phyloP scores from a whole-genome alignment of 1,139 yeast species.

The Taphrina pruni region DNA sequence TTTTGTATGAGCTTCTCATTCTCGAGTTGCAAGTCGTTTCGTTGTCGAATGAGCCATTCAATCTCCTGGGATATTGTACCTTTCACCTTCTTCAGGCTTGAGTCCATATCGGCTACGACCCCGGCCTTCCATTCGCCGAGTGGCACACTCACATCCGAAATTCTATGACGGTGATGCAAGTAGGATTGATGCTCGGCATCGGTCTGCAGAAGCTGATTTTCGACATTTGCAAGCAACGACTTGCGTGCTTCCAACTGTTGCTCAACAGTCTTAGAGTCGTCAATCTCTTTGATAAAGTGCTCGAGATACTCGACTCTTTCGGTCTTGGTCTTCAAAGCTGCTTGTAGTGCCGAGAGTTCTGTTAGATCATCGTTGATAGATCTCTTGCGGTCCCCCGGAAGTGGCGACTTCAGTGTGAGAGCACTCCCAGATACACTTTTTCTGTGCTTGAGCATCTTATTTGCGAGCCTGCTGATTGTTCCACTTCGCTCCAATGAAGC shows the following conservation, averaged over 20 bases:
- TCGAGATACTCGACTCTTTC: slow-evolving; percentile 15
- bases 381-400: slow-evolving; percentile 4
- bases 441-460: slow-evolving; percentile 30
- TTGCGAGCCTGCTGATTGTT: slow-evolving; percentile 27
- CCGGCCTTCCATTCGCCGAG: slow-evolving; percentile 38
- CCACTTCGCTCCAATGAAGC: slow-evolving; percentile 24
- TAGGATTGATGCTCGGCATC: slow-evolving; percentile 31
- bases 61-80: slow-evolving; percentile 51
- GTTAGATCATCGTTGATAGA: slow-evolving; percentile 8
- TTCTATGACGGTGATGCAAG: slow-evolving; percentile 31
- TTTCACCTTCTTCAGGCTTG: slow-evolving; percentile 49
- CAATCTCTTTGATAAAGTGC: neutral
- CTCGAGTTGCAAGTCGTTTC: slow-evolving; percentile 51
- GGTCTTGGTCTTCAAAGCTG: slow-evolving; percentile 8
- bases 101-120: slow-evolving; percentile 47
- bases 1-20: slow-evolving; percentile 48
- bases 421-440: slow-evolving; percentile 37
- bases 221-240: slow-evolving; percentile 19
- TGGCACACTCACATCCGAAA: slow-evolving; percentile 25
- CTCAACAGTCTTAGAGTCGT: slow-evolving; percentile 10
- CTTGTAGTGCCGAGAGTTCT: slow-evolving; percentile 21
- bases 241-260: slow-evolving; percentile 23
- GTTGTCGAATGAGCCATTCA: slow-evolving; percentile 49
- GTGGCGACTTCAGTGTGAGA: slow-evolving; percentile 10
- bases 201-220: slow-evolving; percentile 21